Evolutionary conservation across 495 filamentous ascomycete species (phyloP).

Genomic region (Talaromyces wortmannii): DNA sequence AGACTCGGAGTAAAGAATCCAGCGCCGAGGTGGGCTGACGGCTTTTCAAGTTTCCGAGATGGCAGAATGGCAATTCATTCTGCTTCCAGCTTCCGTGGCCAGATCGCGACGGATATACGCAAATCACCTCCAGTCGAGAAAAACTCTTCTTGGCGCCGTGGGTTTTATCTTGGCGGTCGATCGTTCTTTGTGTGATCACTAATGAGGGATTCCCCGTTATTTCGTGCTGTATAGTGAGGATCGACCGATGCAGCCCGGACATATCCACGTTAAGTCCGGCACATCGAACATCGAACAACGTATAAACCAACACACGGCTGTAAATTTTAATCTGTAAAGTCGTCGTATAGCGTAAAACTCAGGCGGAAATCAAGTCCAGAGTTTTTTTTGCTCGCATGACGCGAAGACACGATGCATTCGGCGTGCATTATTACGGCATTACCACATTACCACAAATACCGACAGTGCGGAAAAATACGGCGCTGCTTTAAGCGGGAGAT

Average conservation of each 20-base stretch:
- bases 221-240: no score
- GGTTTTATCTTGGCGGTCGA: no score
- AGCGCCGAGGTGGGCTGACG: background rate
- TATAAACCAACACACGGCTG: no score
- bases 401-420: background rate
- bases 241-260: no score
- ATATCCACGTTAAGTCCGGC: no score
- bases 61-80: background rate
- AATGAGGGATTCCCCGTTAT: no score
- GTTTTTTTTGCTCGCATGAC: background rate
- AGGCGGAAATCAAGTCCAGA: background rate
- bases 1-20: background rate
- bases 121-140: no score
- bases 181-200: no score
- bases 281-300: no score
- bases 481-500: conserved; percentile 4
- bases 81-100: background rate
- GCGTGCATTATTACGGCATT: background rate
- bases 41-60: background rate
- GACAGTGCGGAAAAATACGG: no score
- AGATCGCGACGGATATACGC: background rate
- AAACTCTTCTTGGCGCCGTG: no score
- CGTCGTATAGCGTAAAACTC: background rate
- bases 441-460: no score
- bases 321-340: background rate